Conservation (phyloP, 345 rosid genomes). For the Leavenworthia alabamica region DNA sequence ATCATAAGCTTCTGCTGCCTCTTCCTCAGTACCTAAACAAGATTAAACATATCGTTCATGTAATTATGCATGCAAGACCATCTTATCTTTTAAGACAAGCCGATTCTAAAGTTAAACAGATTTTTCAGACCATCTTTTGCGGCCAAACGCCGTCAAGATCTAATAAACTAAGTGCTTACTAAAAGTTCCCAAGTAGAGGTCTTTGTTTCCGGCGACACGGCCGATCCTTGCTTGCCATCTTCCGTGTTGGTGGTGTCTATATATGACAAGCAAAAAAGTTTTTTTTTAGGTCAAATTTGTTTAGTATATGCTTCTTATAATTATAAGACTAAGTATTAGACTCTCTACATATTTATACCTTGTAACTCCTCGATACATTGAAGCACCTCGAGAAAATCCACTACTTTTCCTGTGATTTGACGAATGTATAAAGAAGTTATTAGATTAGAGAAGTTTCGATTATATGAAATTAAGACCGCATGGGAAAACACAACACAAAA, state of each 20-base stretch:
- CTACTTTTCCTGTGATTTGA: conserved; percentile 75
- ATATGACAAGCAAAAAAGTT: not conserved
- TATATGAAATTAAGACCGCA: not conserved
- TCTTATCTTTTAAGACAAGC: not conserved
- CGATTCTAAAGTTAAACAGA: not conserved
- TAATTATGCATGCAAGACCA: not conserved
- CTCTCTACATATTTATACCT: conserved; percentile 38
- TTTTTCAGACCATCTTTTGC: too few relatives aligned
- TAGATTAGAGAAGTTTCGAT: not conserved
- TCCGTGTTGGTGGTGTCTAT: conserved; percentile 98
- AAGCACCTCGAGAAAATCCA: conserved; percentile 96
- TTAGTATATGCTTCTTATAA: not conserved
- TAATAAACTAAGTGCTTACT: conserved; percentile 42
- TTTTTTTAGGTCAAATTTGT: not conserved
- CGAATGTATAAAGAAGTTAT: not conserved
- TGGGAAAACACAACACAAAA: not conserved
- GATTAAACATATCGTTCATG: not conserved
- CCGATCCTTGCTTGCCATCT: conserved; percentile 99
- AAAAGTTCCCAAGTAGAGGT: conserved; percentile 95
- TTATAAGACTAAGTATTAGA: not conserved
- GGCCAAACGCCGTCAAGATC: not conserved
- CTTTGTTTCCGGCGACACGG: conserved; percentile 98
- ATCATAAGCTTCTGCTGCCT: conserved; percentile 98
- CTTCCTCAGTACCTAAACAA: conserved; percentile 82
- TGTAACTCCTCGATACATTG: conserved; percentile 98